These are phyloP conservation scores for Yarrowia keelungensis DNA, from an alignment of 805 yeast species.

Conservation along the genomic window DNA sequence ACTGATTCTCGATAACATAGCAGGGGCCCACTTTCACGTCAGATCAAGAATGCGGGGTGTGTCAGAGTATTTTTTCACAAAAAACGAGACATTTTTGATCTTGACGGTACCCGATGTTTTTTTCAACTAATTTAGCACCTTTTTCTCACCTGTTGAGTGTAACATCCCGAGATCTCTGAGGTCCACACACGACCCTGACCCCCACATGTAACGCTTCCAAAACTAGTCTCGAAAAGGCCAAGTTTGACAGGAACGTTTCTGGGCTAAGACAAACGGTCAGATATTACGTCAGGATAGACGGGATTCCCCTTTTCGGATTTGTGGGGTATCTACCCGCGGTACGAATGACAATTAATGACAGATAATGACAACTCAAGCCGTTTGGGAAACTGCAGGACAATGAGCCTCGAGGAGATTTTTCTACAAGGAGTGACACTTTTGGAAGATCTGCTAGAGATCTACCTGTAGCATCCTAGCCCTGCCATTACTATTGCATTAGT, in stretches of 20 bases:
- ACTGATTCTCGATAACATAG: background rate
- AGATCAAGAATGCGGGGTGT: background rate
- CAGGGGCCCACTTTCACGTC: background rate
- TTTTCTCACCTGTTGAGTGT: no score
- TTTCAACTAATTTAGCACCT: no score
- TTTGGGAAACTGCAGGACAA: no score
- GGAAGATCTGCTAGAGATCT: no score
- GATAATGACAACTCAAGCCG: no score
- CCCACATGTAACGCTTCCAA: background rate
- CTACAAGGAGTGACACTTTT: no score
- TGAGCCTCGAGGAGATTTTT: background rate
- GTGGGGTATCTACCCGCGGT: background rate
- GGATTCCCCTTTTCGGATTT: background rate
- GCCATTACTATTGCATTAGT: conserved; percentile 1
- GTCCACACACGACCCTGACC: background rate
- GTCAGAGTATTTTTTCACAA: no score
- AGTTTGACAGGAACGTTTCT: background rate
- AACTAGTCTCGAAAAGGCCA: conserved; percentile 1
- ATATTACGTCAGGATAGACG: background rate
- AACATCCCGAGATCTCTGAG: no score
- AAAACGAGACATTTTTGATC: no score
- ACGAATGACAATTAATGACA: no score
- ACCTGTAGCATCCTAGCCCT: no score
- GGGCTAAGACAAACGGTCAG: background rate
- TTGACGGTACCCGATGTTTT: no score